phyloP scores from a whole-genome alignment of 768 basidiomycete genomes.

The Amanita pallidorosea region DNA sequence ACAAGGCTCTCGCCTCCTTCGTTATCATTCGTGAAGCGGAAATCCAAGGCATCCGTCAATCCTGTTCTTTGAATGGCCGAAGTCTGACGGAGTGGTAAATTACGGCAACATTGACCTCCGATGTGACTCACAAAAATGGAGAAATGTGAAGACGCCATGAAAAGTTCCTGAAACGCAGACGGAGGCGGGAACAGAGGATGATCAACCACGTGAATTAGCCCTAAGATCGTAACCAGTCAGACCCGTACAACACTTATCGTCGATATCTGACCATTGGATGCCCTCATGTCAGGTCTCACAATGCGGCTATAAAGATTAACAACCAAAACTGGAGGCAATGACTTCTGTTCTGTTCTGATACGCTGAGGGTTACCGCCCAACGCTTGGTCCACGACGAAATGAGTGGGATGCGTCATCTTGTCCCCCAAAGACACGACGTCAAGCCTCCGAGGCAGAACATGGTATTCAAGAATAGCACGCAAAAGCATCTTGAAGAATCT shows the following conservation, averaged over 20 bases:
- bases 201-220: constrained; percentile 41
- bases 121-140: constrained; percentile 32
- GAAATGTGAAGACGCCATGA: constrained; percentile 30
- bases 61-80: constrained; percentile 44
- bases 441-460: constrained; percentile 34
- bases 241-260: background rate
- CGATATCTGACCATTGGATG: constrained; percentile 39
- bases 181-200: constrained; percentile 47
- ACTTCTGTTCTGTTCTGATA: constrained; percentile 23
- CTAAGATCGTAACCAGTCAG: constrained; percentile 13
- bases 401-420: constrained; percentile 45
- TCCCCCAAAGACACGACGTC: constrained; percentile 28
- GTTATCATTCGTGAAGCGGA: constrained; percentile 29
- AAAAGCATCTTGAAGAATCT: constrained; percentile 47
- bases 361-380: constrained; percentile 36
- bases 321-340: constrained; percentile 22
- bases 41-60: constrained; percentile 32
- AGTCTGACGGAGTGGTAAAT: constrained; percentile 23
- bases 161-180: constrained; percentile 36
- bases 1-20: constrained; percentile 26
- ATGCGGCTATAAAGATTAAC: constrained; percentile 43
- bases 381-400: constrained; percentile 29
- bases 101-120: background rate
- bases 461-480: constrained; percentile 44
- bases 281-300: constrained; percentile 26